These are phyloP conservation scores for Decorospora gaudefroyi DNA, from an alignment of 2,329 filamentous ascomycete genomes.

Conservation along the genomic window DNA sequence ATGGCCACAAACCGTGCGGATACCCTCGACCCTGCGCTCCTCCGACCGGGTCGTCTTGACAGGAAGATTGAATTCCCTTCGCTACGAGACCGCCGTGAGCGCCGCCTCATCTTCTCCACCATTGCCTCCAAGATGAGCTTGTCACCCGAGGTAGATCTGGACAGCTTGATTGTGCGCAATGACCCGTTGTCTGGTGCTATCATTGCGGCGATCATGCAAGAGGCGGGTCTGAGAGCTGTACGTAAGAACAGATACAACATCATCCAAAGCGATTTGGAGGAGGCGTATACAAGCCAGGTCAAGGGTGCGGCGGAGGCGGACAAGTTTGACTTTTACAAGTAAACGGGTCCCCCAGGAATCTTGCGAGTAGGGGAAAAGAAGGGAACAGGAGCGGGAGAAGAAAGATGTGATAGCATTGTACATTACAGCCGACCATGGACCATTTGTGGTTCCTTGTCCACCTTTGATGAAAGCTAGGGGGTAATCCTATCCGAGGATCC, in stretches of 20 bases:
- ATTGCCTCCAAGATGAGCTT: constrained; percentile 97
- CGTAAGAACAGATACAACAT: constrained; percentile 99
- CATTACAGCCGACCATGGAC: constrained; percentile 22
- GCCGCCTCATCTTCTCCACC: constrained; percentile 95
- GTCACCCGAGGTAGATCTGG: constrained; percentile 93
- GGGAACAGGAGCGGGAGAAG: constrained; percentile 1
- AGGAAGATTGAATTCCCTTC: constrained; percentile 99
- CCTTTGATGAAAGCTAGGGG: too few species aligned
- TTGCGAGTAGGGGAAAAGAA: neutral
- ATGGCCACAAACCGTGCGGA: constrained; percentile 99
- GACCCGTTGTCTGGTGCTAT: constrained; percentile 93
- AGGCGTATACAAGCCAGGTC: constrained; percentile 95
- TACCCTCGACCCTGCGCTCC: constrained; percentile 90
- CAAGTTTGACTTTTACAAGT: constrained; percentile 72
- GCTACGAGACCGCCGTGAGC: constrained; percentile 88
- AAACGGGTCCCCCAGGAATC: constrained; percentile 16
- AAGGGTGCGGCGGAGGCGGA: constrained; percentile 76
- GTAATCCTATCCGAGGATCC: too few species aligned
- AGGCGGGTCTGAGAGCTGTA: constrained; percentile 90
- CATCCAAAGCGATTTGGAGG: constrained; percentile 94
- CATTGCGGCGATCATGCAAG: constrained; percentile 99
- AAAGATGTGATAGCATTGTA: constrained; percentile 24
- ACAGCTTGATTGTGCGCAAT: constrained; percentile 94
- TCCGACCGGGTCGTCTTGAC: constrained; percentile 93
- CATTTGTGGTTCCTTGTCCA: neutral